Base-by-base conservation (phyloP, 805 yeast genomes). In the Diddensiella caesifluorescens region DNA sequence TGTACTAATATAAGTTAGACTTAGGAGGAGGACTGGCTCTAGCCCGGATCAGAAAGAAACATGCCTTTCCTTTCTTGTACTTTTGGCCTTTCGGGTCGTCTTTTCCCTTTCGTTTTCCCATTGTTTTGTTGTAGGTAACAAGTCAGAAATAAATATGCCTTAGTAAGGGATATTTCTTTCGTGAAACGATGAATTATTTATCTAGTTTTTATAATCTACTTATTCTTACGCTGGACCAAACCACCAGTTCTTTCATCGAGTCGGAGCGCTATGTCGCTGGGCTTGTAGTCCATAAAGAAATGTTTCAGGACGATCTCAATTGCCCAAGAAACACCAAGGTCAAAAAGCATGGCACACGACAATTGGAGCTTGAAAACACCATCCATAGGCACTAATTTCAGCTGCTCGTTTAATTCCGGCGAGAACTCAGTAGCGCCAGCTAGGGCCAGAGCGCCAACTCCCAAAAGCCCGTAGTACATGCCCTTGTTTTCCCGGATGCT, bases 381-480 rank as follows among this genome's bases (percentile, higher is more conserved):
- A 26, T 70, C 64, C 96, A 92, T 88, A 52, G 86, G 86, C 37
- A 92, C 98, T 63, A 92, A 84, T 61, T 82, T 79, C 80, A 92
- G 79, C 12, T 86, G 86, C 61, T 85, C 90, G 62, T 92, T 92
- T 58, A 92, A 65, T 68, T 92, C 98, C 25, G 97, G 97, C 56
- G 89, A 61, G 57, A 90, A 83, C 64, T 92, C 98, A 19, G 97
- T 88, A 4, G 97, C 80, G 12, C 97, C 95, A 7, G 90, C 74
- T 44, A 92, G 64, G 1, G 97, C 95, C 56, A 92, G 73, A 30
- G 75, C 86, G 19, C 95, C 83, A 51, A 90, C 97, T 52, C 95
- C 95, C 27, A 90, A 60, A 44, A 92, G 73, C 19, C 98, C 98
- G 54, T 86, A 90, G 68, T 83, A 90, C 97, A 92, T 92, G 51